These are phyloP conservation scores for Thalassiosira exigua DNA, from an alignment of 352 stramenopile species.

Conservation along the genomic window DNA sequence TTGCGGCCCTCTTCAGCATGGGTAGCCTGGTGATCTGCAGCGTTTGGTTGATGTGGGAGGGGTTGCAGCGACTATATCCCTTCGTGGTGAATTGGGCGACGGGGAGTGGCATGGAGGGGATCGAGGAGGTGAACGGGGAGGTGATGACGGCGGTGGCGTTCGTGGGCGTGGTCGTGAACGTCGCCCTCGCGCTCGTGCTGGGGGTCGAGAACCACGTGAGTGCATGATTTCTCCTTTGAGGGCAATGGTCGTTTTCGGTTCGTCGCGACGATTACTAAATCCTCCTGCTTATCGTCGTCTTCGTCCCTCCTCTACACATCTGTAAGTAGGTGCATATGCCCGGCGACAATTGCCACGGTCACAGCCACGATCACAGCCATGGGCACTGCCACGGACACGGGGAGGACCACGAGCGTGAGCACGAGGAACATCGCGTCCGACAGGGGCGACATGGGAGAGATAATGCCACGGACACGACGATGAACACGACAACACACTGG, in stretches of 20 bases:
- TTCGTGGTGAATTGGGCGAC: too few relatives aligned
- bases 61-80: constrained; percentile 86
- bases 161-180: constrained; percentile 96
- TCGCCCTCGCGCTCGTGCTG: constrained; percentile 93
- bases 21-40: constrained; percentile 93
- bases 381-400: constrained; percentile 43
- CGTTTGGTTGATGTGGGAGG: constrained; percentile 92
- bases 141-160: constrained; percentile 96
- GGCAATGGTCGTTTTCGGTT: too few relatives aligned
- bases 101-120: too few relatives aligned
- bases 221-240: too few relatives aligned
- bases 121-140: constrained; percentile 91
- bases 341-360: too few relatives aligned
- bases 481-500: too few relatives aligned
- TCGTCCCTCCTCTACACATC: too few relatives aligned
- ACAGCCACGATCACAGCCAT: constrained; percentile 61
- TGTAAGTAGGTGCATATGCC: too few relatives aligned
- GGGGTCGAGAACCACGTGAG: too few relatives aligned
- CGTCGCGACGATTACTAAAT: too few relatives aligned
- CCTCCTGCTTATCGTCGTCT: too few relatives aligned
- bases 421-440: constrained; percentile 39
- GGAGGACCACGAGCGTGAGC: too few relatives aligned
- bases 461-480: constrained; percentile 43
- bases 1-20: constrained; percentile 93
- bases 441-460: constrained; percentile 34